Evolutionary conservation across 345 rosid genomes (phyloP), one percentile per base, ranked within the genome.

Genomic region (Salix suchowensis): DNA sequence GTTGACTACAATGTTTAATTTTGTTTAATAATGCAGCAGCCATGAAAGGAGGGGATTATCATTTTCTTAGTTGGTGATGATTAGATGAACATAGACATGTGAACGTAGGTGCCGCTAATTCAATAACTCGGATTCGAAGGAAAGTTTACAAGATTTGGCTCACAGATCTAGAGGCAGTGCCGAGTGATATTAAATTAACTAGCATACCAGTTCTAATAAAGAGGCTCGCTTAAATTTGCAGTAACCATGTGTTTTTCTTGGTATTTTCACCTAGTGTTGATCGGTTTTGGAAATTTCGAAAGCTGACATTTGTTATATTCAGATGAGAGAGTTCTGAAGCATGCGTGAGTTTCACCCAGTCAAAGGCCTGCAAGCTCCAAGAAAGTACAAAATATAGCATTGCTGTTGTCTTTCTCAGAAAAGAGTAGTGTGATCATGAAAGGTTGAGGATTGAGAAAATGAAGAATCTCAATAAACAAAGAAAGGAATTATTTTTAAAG

Each of bases 301-400:
- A 67, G 50, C 23, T 7, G 26, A 4, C 50, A 19, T 34, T n/a
- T 18, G 48, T 36, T 62, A 11, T 62, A 10, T 62, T 52, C 58
- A 52, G 58, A 52, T 52, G 58, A 52, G 58, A 52, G 58, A 52
- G 58, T 52, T 52, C 23, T 6, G 23, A 18, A 6, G 23, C 10
- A 52, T 11, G 40, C 2, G 39, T 15, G 68, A 65, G 10, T 44
- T 44, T 44, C 16, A 44, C 39, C 77, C 48, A 21, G 68, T 73
- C 74, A 24, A 71, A 66, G 81, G 80, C 78, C 78, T 73, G 86
- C 84, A 67, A 54, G 80, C 75, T 65, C 86, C 78, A 71, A 76
- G 67, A 58, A 79, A 74, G 68, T 79, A 76, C 79, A 62, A 74
- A 50, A 40, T 80, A 67, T 9, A 71, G 78, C 81, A 46, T 70